Base-by-base conservation (phyloP, 371 early-diverging fungal genomes). In the Coemansia sp. region DNA sequence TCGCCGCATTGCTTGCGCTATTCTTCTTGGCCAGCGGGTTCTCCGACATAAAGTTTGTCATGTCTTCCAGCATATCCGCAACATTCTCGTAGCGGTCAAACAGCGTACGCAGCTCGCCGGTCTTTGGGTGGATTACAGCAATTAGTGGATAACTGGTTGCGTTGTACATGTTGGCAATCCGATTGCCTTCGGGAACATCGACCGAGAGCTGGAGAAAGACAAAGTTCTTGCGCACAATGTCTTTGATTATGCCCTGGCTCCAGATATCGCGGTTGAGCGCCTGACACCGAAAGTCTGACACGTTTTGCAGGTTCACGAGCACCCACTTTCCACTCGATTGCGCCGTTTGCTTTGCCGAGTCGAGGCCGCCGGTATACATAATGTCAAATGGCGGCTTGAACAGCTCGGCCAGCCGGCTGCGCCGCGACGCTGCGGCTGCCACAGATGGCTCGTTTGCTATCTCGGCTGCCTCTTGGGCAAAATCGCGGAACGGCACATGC, bases 231-330 rank as follows among this genome's bases (percentile, higher is more conserved):
- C 75, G 82, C 48, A 96, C 82, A 14, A 93, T 70, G 4, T 91
- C 91, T 75, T 93, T 90, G 9, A 96, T 90, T 23, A 83, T 74
- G 5, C 65, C 23, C 63, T 92, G 86, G 28, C 89, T 93, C 97
- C 97, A 98, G 50, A 96, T 82, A 84, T 97, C 97, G 50, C 97
- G 86, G 79, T 95, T 95, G 72, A 96, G 71, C 3, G 89, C 83
- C 68, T 95, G 94, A 79, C 95, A 96, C 12, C 87, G 79, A 75
- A 97, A 97, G 62, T 93, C 92, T 0, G 87, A 79, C 2, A 87
- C 85, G 62, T 94, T 90, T 62, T 96, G 94, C 28, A 96, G 83
- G 56, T 94, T 94, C 23, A 96, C 84, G 72, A 98, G 79, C 42
- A 98, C 68, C 94, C 94, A 95, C 69, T 90, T 93, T 26, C 83